Conservation (phyloP, 2,329 filamentous ascomycete genomes). For the Septoria linicola region DNA sequence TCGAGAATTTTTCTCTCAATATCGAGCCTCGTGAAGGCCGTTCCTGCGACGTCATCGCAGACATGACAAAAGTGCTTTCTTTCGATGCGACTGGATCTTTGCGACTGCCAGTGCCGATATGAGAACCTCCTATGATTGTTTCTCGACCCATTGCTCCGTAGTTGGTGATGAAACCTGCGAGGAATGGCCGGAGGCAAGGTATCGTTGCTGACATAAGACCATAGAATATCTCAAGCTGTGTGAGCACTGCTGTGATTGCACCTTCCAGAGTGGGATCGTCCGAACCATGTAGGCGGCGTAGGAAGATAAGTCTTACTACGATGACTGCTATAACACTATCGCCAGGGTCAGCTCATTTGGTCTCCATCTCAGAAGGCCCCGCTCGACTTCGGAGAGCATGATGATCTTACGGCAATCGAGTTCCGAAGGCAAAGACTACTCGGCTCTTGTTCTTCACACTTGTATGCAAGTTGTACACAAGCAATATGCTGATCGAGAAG, state of each 20-base stretch:
- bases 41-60: background rate
- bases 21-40: background rate
- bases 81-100: slow-evolving; percentile 12
- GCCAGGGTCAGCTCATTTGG: background rate
- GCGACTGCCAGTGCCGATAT: slow-evolving; percentile 7
- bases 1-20: slow-evolving; percentile 8
- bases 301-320: slow-evolving; percentile 42
- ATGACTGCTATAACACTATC: slow-evolving; percentile 44
- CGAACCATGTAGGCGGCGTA: slow-evolving; percentile 36
- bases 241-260: slow-evolving; percentile 39
- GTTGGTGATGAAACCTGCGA: slow-evolving; percentile 22
- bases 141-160: slow-evolving; percentile 25
- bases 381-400: background rate
- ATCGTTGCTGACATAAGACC: slow-evolving; percentile 45
- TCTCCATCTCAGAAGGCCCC: background rate
- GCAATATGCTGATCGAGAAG: slow-evolving; percentile 40
- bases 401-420: slow-evolving; percentile 44
- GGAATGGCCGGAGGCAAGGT: slow-evolving; percentile 47
- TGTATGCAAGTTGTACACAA: slow-evolving; percentile 45
- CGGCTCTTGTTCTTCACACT: slow-evolving; percentile 40
- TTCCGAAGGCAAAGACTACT: slow-evolving; percentile 44
- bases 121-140: slow-evolving; percentile 15
- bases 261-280: slow-evolving; percentile 42
- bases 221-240: slow-evolving; percentile 45
- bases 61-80: slow-evolving; percentile 11